phyloP scores from a whole-genome alignment of 129 eudicot species.

The Ambrosia artemisiifolia region DNA sequence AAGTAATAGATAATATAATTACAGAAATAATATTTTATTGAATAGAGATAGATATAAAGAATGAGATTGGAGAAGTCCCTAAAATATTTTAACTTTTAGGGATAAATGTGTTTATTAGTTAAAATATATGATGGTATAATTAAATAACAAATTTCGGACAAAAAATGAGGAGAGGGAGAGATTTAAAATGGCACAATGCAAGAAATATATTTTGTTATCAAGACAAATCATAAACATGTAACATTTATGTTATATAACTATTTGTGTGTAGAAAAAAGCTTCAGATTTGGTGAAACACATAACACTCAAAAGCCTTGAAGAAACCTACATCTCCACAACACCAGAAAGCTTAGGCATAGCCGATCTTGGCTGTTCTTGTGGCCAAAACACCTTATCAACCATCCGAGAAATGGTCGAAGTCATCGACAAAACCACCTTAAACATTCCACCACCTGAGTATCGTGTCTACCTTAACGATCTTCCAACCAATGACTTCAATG shows the following conservation, averaged over 20 bases:
- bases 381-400: slow-evolving; percentile 72
- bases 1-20: no score
- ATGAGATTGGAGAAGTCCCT: no score
- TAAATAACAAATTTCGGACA: no score
- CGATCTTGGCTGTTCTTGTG: slow-evolving; percentile 84
- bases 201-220: no score
- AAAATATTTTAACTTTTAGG: no score
- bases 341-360: slow-evolving; percentile 86
- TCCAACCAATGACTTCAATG: slow-evolving; percentile 85
- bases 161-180: no score
- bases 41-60: no score
- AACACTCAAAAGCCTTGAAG: slow-evolving; percentile 57
- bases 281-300: slow-evolving; percentile 84
- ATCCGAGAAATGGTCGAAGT: slow-evolving; percentile 52
- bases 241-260: neutral
- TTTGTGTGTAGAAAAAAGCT: slow-evolving; percentile 52
- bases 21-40: no score
- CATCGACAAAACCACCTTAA: slow-evolving; percentile 34
- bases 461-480: slow-evolving; percentile 77
- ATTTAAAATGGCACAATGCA: no score
- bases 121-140: no score
- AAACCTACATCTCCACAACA: slow-evolving; percentile 37
- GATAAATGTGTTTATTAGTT: no score
- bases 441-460: slow-evolving; percentile 50
- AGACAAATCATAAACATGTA: neutral